Conservation (phyloP, 179 eudicot genomes). For the Pouteria campechiana region DNA sequence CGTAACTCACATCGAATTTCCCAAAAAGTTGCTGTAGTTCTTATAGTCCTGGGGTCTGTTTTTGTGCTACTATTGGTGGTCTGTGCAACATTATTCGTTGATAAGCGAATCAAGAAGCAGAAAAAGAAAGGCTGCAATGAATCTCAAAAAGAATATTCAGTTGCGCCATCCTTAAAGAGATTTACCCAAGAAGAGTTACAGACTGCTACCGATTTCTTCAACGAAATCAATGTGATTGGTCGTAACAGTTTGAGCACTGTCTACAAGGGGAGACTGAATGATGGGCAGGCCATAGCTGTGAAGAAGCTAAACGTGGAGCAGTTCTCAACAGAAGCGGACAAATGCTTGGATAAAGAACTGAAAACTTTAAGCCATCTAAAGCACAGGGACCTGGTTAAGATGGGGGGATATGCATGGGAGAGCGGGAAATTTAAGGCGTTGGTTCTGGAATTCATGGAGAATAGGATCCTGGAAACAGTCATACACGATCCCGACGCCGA, state of each 20-base stretch:
- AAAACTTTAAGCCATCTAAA: constrained; percentile 51
- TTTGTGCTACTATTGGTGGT: constrained; percentile 22
- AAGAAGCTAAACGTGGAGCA: constrained; percentile 57
- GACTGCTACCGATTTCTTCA: constrained; percentile 49
- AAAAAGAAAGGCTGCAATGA: constrained; percentile 15
- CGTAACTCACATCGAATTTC: constrained; percentile 10
- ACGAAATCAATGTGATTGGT: constrained; percentile 42
- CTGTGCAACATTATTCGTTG: constrained; percentile 9
- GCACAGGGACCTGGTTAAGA: constrained; percentile 78
- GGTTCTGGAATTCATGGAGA: constrained; percentile 80
- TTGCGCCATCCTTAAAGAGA: constrained; percentile 37
- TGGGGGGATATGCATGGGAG: constrained; percentile 92
- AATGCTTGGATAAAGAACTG: constrained; percentile 63
- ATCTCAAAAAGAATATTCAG: constrained; percentile 14
- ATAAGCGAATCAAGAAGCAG: constrained; percentile 11
- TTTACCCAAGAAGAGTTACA: constrained; percentile 43
- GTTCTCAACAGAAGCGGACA: constrained; percentile 60
- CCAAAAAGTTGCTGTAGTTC: constrained; percentile 24
- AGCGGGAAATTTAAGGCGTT: constrained; percentile 66
- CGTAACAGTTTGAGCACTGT: constrained; percentile 62
- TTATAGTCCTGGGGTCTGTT: constrained; percentile 31
- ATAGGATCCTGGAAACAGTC: constrained; percentile 58
- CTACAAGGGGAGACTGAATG: constrained; percentile 53
- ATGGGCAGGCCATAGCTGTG: constrained; percentile 49
- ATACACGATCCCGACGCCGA: constrained; percentile 45